Conservation (phyloP, 2,329 filamentous ascomycete species). For the Exophiala spinifera region DNA sequence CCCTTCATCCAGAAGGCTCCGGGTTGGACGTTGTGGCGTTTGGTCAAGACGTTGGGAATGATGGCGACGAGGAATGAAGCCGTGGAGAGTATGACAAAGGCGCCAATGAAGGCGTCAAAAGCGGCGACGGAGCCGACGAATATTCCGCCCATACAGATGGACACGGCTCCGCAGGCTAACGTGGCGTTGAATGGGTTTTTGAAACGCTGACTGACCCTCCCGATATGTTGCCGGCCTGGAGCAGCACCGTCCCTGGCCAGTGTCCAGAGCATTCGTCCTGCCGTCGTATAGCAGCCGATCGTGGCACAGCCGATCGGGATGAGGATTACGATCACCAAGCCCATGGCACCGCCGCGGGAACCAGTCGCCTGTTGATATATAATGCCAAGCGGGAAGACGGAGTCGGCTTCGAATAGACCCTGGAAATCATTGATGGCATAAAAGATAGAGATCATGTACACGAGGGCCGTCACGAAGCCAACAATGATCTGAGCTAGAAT, state of each 20-base stretch:
- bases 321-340: constrained; percentile 54
- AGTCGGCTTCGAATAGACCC: constrained; percentile 35
- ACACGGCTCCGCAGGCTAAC: constrained; percentile 48
- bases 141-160: constrained; percentile 54
- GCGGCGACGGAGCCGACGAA: constrained; percentile 41
- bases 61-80: constrained; percentile 56
- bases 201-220: constrained; percentile 45
- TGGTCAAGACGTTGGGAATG: constrained; percentile 50
- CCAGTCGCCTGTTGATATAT: constrained; percentile 63
- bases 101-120: constrained; percentile 57
- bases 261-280: constrained; percentile 61
- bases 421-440: constrained; percentile 50
- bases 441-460: constrained; percentile 53
- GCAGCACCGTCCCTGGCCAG: constrained; percentile 58
- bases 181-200: constrained; percentile 58
- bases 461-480: constrained; percentile 48
- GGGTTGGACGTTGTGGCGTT: constrained; percentile 47
- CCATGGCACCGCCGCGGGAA: constrained; percentile 50
- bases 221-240: constrained; percentile 50
- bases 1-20: constrained; percentile 56
- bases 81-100: constrained; percentile 56
- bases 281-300: constrained; percentile 58
- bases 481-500: constrained; percentile 49
- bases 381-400: constrained; percentile 61
- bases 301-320: constrained; percentile 52